Evolutionary conservation across 2,329 filamentous ascomycete species (phyloP).

Genomic region (Chrysoporthe deuterocubensis): DNA sequence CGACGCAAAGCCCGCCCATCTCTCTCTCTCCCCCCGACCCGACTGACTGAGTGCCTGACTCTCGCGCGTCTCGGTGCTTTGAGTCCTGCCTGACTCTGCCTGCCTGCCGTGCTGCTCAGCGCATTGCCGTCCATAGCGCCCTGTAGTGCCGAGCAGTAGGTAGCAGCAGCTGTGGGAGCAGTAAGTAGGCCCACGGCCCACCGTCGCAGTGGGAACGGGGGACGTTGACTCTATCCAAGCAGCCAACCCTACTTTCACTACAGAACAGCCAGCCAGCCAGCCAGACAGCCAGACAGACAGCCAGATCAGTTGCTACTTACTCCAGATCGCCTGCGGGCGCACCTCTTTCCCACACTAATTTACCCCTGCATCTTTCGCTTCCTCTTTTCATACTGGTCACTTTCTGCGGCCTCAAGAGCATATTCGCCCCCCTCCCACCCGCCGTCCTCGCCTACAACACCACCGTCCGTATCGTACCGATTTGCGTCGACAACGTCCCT

Average conservation of each 20-base stretch:
- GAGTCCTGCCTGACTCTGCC: too few species aligned
- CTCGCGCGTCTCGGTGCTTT: too few species aligned
- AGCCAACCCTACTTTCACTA: too few species aligned
- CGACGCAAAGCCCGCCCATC: neutral
- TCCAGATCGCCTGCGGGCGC: constrained; percentile 1
- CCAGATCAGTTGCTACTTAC: neutral
- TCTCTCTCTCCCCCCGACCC: neutral
- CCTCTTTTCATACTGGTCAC: constrained; percentile 9
- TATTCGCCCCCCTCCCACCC: neutral
- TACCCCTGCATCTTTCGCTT: constrained; percentile 17
- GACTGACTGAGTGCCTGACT: too few species aligned
- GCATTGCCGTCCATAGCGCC: too few species aligned
- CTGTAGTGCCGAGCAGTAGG: too few species aligned
- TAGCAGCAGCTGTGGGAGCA: too few species aligned
- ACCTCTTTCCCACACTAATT: constrained; percentile 18
- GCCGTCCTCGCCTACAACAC: neutral
- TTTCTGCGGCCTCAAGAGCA: neutral
- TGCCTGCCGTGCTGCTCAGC: too few species aligned
- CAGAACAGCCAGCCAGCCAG: too few species aligned
- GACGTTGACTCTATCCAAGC: too few species aligned
- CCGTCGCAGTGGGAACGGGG: too few species aligned
- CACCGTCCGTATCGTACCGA: neutral
- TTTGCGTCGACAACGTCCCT: neutral
- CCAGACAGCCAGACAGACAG: neutral
- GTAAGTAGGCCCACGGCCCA: too few species aligned